These are phyloP conservation scores for Rhodotorula kratochvilovae DNA, from an alignment of 768 basidiomycete species.

Conservation along the genomic window DNA sequence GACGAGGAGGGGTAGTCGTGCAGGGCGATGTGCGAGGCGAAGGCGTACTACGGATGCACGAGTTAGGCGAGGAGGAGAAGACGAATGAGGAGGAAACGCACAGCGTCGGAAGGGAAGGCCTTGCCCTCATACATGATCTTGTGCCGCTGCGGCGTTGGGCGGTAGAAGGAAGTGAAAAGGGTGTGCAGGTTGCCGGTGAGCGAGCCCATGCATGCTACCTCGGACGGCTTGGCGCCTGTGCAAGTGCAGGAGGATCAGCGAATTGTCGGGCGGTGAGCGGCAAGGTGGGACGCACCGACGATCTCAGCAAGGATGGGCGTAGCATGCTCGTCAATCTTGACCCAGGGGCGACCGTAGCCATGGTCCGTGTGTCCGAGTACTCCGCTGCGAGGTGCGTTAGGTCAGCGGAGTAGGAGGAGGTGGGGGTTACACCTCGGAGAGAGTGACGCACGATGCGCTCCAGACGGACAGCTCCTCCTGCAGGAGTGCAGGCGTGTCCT, in stretches of 20 bases:
- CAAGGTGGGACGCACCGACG: slow-evolving; percentile 60
- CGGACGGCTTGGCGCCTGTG: slow-evolving; percentile 74
- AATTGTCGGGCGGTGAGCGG: not conserved
- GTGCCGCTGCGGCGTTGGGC: slow-evolving; percentile 73
- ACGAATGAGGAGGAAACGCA: slow-evolving; percentile 46
- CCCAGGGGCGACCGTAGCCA: slow-evolving; percentile 79
- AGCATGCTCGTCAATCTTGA: slow-evolving; percentile 66
- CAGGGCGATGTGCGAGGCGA: slow-evolving; percentile 78
- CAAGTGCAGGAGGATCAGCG: slow-evolving; percentile 34
- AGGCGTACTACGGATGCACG: slow-evolving; percentile 70
- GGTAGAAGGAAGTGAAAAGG: slow-evolving; percentile 66
- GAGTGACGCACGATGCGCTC: slow-evolving; percentile 54
- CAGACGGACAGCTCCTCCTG: slow-evolving; percentile 80
- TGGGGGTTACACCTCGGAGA: not conserved
- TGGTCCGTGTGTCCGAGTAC: slow-evolving; percentile 74
- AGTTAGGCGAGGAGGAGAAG: not conserved
- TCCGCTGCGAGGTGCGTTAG: not conserved
- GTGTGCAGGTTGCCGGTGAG: slow-evolving; percentile 86
- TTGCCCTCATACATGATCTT: slow-evolving; percentile 92
- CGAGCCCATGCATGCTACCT: slow-evolving; percentile 93
- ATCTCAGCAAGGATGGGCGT: slow-evolving; percentile 71
- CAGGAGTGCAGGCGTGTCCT: slow-evolving; percentile 65
- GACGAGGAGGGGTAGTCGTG: slow-evolving; percentile 73
- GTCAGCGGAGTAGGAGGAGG: not conserved
- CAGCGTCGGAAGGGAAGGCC: slow-evolving; percentile 96